These are phyloP conservation scores for Lumnitzera racemosa DNA, from an alignment of 345 rosid genomes.

Conservation along the genomic window DNA sequence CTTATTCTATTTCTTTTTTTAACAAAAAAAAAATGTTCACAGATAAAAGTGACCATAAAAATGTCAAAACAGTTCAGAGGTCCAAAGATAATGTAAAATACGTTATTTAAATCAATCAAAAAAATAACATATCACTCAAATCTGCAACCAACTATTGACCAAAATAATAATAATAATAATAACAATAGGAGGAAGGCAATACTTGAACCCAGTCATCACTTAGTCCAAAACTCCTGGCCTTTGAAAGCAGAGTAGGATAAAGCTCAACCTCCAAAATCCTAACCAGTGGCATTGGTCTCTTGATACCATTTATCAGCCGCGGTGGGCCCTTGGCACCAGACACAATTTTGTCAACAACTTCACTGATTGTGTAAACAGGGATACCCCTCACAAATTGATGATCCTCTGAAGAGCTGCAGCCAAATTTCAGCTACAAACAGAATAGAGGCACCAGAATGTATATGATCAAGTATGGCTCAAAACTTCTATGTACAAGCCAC, in stretches of 20 bases:
- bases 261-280: constrained; percentile 89
- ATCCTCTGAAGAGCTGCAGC: constrained; percentile 72
- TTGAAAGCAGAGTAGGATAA: constrained; percentile 84
- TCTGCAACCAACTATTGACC: no score
- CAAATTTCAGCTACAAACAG: constrained; percentile 56
- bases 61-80: no score
- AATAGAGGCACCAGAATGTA: constrained; percentile 14
- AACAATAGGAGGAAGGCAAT: not conserved
- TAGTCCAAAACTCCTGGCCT: constrained; percentile 86
- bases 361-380: constrained; percentile 62
- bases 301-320: constrained; percentile 76
- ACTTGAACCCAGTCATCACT: constrained; percentile 76
- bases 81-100: no score
- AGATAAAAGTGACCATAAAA: no score
- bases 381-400: constrained; percentile 89
- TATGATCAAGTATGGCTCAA: not conserved
- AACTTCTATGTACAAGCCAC: not conserved
- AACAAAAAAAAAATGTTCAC: no score
- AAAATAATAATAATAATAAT: not conserved
- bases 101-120: no score
- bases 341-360: constrained; percentile 70
- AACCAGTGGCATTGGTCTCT: constrained; percentile 79
- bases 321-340: constrained; percentile 62
- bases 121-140: no score
- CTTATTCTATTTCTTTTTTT: no score